Evolutionary conservation across 2,329 filamentous ascomycete species (phyloP).

Genomic region (Tolypocladium paradoxum): DNA sequence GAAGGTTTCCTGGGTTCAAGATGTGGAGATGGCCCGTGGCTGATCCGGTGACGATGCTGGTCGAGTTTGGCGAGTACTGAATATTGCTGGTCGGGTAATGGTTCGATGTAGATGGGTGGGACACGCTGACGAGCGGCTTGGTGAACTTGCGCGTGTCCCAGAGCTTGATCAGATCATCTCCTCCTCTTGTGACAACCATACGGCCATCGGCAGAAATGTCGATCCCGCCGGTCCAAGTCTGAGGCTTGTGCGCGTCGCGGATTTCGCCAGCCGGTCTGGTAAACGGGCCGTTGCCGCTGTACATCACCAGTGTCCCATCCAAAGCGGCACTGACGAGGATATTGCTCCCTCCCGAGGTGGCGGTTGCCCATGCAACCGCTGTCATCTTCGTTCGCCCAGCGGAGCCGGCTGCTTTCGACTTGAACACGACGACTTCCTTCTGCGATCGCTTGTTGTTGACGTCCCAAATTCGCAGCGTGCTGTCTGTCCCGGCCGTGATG

Average conservation of each 20-base stretch:
- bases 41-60: conserved; percentile 83
- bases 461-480: conserved; percentile 94
- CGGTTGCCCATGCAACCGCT: conserved; percentile 74
- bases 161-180: conserved; percentile 85
- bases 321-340: conserved; percentile 73
- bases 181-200: conserved; percentile 81
- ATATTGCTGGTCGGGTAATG: conserved; percentile 82
- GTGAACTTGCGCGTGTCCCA: conserved; percentile 98
- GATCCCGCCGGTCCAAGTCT: conserved; percentile 86
- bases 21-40: conserved; percentile 80
- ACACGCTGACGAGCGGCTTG: conserved; percentile 66
- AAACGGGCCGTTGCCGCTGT: conserved; percentile 79
- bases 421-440: conserved; percentile 91
- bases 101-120: conserved; percentile 71
- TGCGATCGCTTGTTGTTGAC: conserved; percentile 83
- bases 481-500: conserved; percentile 87
- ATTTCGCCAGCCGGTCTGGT: conserved; percentile 74
- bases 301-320: conserved; percentile 87
- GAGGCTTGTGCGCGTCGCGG: conserved; percentile 65
- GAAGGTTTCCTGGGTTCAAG: conserved; percentile 83
- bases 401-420: conserved; percentile 77
- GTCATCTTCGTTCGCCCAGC: conserved; percentile 93
- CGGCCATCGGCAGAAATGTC: conserved; percentile 87
- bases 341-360: conserved; percentile 65
- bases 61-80: conserved; percentile 73